Base-by-base conservation (phyloP, 2,329 filamentous ascomycete species). In the Aspergillus glaucus region DNA sequence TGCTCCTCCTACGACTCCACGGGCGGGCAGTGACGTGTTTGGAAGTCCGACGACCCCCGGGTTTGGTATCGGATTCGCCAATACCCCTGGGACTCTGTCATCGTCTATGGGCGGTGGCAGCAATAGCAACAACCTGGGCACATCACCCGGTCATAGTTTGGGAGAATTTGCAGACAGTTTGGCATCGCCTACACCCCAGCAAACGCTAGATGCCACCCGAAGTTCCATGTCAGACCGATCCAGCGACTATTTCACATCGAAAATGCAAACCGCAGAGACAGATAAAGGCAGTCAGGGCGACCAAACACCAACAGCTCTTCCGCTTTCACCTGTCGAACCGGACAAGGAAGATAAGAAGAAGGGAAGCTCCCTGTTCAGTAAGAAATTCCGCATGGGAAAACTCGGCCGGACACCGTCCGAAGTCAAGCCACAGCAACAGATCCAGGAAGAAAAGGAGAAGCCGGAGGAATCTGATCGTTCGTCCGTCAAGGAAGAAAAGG, bases 341-440 rank as follows among this genome's bases (percentile, higher is more conserved):
- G 73, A 82, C 50, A 77, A 86, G 66, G 73, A 82, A 61, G 80
- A 81, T 56, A 84, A 87, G 54, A 79, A 79, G 52, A 71, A 70
- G 45, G 66, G 62, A 2, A 58, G 76, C 48, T 84, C 79, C 2
- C 74, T 88, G 5, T 94, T 95, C 64, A 83, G 86, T 40, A 93
- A 91, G 72, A 88, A 88, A 60, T 91, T 95, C 67, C 83, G 86
- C 43, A 86, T 88, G 81, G 79, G 94, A 75, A 95, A 95, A 69
- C 76, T 92, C 12, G 83, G 83, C 10, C 81, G 88, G 14, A 80
- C 80, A 0, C 80, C 79, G 22, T 79, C 79, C 5, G 80, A 86
- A 55, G 71, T 87, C 51, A 94, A 93, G 65, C 84, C 88, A 0
- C 80, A 80, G 1, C 26, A 30, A 12, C 37, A 40, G 37, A 77